A percentile compares a stretch with the other conserved stretches of the same genome.
Conservation (phyloP, 768 basidiomycete species). For the Russula sp. region DNA sequence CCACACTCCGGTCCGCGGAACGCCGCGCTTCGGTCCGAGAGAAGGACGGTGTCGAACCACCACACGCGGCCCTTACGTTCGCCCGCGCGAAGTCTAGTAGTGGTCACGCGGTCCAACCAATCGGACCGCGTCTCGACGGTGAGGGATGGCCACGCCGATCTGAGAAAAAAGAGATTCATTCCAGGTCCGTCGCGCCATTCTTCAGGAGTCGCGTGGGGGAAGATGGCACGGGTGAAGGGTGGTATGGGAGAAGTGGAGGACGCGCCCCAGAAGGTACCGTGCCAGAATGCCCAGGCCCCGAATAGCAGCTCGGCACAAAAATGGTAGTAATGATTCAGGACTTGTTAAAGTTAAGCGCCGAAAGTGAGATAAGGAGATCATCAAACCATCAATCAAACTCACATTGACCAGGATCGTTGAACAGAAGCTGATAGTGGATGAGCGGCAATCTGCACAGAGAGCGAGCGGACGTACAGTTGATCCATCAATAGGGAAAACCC, state of each 20-base stretch:
- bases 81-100: conserved; percentile 22
- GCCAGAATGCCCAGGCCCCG: conserved; percentile 72
- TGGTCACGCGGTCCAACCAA: conserved; percentile 57
- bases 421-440: conserved; percentile 26
- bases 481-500: conserved; percentile 64
- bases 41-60: conserved; percentile 63
- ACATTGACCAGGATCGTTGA: conserved; percentile 67
- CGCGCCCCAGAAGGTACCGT: conserved; percentile 38
- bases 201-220: conserved; percentile 50
- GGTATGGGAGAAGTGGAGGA: conserved; percentile 22
- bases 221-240: conserved; percentile 58
- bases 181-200: conserved; percentile 75
- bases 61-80: conserved; percentile 40
- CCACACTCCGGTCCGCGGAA: conserved; percentile 63
- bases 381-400: conserved; percentile 13
- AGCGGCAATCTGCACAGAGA: neutral
- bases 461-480: conserved; percentile 50
- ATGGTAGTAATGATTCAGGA: conserved; percentile 86
- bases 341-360: conserved; percentile 20
- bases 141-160: conserved; percentile 64
- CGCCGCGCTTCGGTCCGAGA: conserved; percentile 72
- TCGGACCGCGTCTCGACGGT: conserved; percentile 63
- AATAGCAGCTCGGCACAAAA: conserved; percentile 77
- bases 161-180: conserved; percentile 73
- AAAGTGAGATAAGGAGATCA: neutral